phyloP scores from a whole-genome alignment of 1,284 basidiomycete genomes.

The Fomitiporia mediterranea region DNA sequence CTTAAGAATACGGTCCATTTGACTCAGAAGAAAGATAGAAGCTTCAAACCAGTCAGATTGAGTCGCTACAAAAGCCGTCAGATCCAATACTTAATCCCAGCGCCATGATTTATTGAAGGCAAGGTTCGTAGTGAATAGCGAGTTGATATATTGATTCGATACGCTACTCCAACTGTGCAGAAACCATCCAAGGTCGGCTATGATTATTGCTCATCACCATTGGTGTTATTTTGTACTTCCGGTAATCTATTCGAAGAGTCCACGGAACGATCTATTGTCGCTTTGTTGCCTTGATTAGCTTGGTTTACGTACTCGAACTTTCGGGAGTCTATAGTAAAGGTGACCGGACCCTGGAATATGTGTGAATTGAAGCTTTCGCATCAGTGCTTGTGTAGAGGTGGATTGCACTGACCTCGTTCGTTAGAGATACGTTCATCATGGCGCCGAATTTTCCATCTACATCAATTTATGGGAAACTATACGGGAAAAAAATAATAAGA shows the following conservation, averaged over 20 bases:
- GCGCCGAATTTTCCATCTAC: constrained; percentile 93
- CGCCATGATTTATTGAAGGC: too few relatives aligned
- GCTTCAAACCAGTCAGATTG: too few relatives aligned
- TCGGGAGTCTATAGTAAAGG: constrained; percentile 75
- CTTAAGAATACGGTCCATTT: too few relatives aligned
- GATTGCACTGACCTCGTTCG: constrained; percentile 65
- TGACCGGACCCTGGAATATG: constrained; percentile 66
- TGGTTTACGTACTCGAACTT: constrained; percentile 52
- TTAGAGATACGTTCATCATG: constrained; percentile 86
- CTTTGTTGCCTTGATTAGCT: not conserved
- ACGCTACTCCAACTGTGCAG: too few relatives aligned
- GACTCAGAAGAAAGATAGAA: too few relatives aligned
- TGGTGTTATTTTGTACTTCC: not conserved
- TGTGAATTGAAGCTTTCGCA: constrained; percentile 12
- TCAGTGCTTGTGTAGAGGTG: constrained; percentile 4
- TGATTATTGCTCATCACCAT: not conserved
- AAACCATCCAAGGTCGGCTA: too few relatives aligned
- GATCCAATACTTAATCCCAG: too few relatives aligned
- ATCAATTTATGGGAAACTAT: constrained; percentile 21
- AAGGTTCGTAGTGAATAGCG: too few relatives aligned
- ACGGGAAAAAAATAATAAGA: constrained; percentile 5
- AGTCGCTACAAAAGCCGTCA: too few relatives aligned
- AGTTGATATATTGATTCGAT: too few relatives aligned
- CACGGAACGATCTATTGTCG: not conserved
- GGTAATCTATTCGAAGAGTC: not conserved